Evolutionary conservation across 2,329 filamentous ascomycete species (phyloP).

Genomic region (Chaetomiaceae sp.): DNA sequence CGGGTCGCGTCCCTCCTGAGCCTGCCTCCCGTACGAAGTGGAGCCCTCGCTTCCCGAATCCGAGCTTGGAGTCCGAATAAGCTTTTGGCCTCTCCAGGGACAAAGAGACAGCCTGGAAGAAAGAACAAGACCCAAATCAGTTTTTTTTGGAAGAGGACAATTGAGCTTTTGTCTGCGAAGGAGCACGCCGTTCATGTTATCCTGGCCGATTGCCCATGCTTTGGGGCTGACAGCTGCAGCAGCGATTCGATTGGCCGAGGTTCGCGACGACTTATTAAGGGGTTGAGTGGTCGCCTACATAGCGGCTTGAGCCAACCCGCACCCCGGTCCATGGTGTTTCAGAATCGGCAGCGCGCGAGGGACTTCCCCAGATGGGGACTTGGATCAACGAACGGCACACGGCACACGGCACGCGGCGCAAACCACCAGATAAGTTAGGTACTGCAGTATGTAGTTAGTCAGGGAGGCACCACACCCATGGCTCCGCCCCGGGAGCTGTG

Average conservation of each 20-base stretch:
- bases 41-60: background rate
- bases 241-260: background rate
- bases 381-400: no score
- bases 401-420: no score
- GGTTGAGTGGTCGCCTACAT: background rate
- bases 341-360: background rate
- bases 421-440: no score
- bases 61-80: background rate
- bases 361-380: background rate
- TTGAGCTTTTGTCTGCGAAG: no score
- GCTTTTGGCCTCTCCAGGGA: background rate
- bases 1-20: background rate
- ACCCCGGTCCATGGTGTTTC: conserved; percentile 10
- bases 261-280: conserved; percentile 1
- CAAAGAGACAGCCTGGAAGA: no score
- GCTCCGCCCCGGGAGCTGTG: background rate
- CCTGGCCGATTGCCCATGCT: background rate
- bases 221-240: no score
- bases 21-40: background rate
- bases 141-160: no score
- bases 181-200: no score
- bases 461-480: background rate
- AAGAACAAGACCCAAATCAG: no score
- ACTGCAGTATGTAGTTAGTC: no score
- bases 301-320: background rate